Percentiles rank a stretch among this genome's conserved stretches.
These are phyloP conservation scores for Solanum pinnatisectum DNA, from an alignment of 257 asterid species.

Conservation along the genomic window DNA sequence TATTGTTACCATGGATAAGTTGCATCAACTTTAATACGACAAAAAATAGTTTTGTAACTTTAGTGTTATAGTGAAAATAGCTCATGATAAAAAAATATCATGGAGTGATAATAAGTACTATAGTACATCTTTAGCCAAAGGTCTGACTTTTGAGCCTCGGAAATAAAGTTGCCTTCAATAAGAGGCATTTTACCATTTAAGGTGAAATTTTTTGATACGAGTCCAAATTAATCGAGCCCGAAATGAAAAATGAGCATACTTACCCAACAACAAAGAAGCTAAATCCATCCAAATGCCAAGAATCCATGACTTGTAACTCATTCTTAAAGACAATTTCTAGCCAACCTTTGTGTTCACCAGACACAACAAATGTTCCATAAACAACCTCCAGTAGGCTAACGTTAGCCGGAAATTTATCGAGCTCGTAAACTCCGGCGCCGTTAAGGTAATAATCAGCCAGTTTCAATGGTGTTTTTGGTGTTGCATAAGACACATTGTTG, in stretches of 20 bases:
- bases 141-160: neutral
- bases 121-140: neutral
- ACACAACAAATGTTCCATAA: conserved; percentile 41
- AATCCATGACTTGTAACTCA: conserved; percentile 17
- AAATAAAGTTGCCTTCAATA: neutral
- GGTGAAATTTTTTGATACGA: neutral
- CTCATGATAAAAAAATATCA: neutral
- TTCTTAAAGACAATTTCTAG: conserved; percentile 56
- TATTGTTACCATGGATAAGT: neutral
- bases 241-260: neutral
- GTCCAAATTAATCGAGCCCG: neutral
- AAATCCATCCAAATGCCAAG: conserved; percentile 78
- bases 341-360: conserved; percentile 55
- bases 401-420: conserved; percentile 36
- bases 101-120: neutral
- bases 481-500: conserved; percentile 40
- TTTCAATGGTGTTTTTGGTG: conserved; percentile 46
- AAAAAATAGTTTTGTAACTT: neutral
- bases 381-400: conserved; percentile 7
- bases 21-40: neutral
- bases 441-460: conserved; percentile 46
- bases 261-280: conserved; percentile 63
- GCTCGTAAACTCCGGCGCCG: conserved; percentile 43
- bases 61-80: neutral
- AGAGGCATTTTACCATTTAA: neutral